phyloP scores from a whole-genome alignment of 305 asterid species.

The Stenogyne calaminthoides region DNA sequence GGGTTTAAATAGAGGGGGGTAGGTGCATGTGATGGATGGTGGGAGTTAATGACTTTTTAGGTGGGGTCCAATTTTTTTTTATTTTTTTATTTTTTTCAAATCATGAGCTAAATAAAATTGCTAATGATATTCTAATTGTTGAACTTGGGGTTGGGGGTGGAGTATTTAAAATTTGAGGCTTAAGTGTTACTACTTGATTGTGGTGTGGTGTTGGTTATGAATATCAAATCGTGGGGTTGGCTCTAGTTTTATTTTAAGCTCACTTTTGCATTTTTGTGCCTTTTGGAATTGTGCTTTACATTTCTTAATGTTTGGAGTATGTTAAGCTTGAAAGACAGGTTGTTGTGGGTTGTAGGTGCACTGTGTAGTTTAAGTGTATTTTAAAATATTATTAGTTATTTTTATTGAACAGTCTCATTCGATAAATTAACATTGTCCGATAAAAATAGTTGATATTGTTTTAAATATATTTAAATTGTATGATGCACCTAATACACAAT shows the following conservation, averaged over 20 bases:
- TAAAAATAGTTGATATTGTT: too few relatives aligned
- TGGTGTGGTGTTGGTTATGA: constrained; percentile 11
- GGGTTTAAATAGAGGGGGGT: constrained; percentile 38
- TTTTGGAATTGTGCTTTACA: constrained; percentile 26
- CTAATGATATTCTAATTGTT: constrained; percentile 25
- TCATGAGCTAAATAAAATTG: constrained; percentile 25
- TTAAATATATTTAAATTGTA: too few relatives aligned
- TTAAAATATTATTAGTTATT: too few relatives aligned
- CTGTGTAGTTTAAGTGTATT: too few relatives aligned
- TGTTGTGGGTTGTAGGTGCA: too few relatives aligned
- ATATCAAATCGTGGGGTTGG: constrained; percentile 24
- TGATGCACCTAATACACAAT: too few relatives aligned
- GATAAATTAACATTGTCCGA: too few relatives aligned
- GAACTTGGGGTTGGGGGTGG: too few relatives aligned
- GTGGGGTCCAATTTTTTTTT: too few relatives aligned
- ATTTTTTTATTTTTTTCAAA: background rate
- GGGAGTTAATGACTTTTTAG: constrained; percentile 31
- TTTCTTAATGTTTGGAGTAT: constrained; percentile 23
- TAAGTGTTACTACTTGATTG: constrained; percentile 16
- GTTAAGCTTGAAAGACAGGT: background rate
- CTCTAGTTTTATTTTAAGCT: background rate
- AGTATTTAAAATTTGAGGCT: background rate
- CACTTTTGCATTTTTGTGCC: constrained; percentile 19
- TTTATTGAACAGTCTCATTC: too few relatives aligned
- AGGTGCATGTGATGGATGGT: constrained; percentile 36